These are phyloP conservation scores for Euclidium syriacum DNA, from an alignment of 345 rosid species.

Conservation along the genomic window DNA sequence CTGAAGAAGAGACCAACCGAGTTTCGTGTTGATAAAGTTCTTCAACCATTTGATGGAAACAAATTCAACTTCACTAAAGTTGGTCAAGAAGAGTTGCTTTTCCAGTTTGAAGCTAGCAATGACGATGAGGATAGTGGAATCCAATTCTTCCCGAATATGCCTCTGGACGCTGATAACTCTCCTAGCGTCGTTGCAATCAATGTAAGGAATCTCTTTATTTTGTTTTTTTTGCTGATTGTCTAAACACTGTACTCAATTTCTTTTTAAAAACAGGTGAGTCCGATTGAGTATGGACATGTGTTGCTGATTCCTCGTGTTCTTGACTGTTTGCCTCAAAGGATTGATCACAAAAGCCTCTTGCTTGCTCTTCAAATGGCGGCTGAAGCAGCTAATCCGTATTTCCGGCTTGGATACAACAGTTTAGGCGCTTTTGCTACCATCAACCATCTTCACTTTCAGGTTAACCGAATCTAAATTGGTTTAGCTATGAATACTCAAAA, in stretches of 20 bases:
- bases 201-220: conserved; percentile 32
- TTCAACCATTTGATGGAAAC: conserved; percentile 83
- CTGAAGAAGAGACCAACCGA: conserved; percentile 96
- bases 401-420: conserved; percentile 94
- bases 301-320: conserved; percentile 77
- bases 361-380: conserved; percentile 81
- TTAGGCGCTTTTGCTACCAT: conserved; percentile 97
- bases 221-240: neutral
- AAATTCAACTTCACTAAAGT: conserved; percentile 95
- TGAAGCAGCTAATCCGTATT: conserved; percentile 77
- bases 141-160: conserved; percentile 59
- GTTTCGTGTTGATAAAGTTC: conserved; percentile 86
- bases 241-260: neutral
- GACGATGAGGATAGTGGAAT: conserved; percentile 45
- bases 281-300: conserved; percentile 96
- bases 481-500: neutral
- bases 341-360: conserved; percentile 74
- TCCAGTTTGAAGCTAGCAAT: conserved; percentile 62
- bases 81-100: conserved; percentile 92
- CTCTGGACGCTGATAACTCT: conserved; percentile 58
- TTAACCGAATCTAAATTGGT: conserved; percentile 5
- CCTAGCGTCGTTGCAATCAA: conserved; percentile 94
- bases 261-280: conserved; percentile 65
- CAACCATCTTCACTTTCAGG: conserved; percentile 99
- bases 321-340: conserved; percentile 93